These are phyloP conservation scores for Phialemoniopsis sp. DNA, from an alignment of 2,329 filamentous ascomycete species.

Conservation along the genomic window DNA sequence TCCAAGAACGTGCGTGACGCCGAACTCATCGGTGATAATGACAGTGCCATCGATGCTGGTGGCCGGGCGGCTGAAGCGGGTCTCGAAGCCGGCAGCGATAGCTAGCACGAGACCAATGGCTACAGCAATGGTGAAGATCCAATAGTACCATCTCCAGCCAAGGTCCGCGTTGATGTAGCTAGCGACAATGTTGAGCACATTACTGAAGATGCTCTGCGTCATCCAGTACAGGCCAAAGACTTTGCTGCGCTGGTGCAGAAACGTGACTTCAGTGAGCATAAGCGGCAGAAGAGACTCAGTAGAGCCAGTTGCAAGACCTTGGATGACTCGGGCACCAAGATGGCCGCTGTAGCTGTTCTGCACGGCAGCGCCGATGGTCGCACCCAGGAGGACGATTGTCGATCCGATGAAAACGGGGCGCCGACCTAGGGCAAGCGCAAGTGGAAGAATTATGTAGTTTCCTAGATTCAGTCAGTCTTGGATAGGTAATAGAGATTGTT, in stretches of 20 bases:
- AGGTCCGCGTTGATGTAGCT: slow-evolving; percentile 27
- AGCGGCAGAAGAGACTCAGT: too few species aligned
- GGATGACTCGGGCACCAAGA: too few species aligned
- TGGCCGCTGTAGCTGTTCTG: too few species aligned
- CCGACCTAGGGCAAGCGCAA: too few species aligned
- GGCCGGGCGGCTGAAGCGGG: slow-evolving; percentile 26
- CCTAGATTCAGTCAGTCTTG: too few species aligned
- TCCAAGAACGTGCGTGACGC: slow-evolving; percentile 25
- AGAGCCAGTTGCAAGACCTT: too few species aligned
- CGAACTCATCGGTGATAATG: slow-evolving; percentile 30
- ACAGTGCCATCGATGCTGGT: slow-evolving; percentile 25
- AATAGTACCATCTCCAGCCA: slow-evolving; percentile 36
- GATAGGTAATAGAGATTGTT: too few species aligned
- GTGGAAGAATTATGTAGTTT: too few species aligned
- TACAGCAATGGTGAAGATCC: slow-evolving; percentile 28
- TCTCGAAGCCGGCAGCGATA: slow-evolving; percentile 33
- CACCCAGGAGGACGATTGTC: too few species aligned
- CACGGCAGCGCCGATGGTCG: too few species aligned
- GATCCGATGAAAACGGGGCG: too few species aligned
- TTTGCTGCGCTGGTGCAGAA: slow-evolving; percentile 29
- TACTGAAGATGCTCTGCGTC: slow-evolving; percentile 26
- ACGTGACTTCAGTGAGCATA: slow-evolving; percentile 32
- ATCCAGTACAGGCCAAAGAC: slow-evolving; percentile 33
- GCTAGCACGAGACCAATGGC: slow-evolving; percentile 27
- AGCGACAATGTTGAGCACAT: slow-evolving; percentile 23